These are phyloP conservation scores for Dimocarpus longan DNA, from an alignment of 345 rosid species.

Conservation along the genomic window DNA sequence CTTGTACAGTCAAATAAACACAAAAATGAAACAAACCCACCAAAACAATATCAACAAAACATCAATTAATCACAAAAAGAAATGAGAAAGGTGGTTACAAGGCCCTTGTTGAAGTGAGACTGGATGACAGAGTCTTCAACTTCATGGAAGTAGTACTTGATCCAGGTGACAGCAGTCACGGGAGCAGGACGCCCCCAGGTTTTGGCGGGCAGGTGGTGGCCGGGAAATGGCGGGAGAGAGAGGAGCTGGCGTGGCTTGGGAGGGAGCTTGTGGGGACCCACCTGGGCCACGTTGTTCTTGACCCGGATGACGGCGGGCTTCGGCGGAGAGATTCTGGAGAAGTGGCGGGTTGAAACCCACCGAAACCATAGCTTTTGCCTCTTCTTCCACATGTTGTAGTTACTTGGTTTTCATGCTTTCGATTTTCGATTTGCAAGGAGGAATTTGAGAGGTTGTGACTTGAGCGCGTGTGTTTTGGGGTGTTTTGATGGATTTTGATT, in stretches of 20 bases:
- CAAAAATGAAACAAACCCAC: conserved; percentile 3
- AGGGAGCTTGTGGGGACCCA: conserved; percentile 58
- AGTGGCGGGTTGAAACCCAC: conserved; percentile 31
- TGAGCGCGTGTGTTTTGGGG: no score
- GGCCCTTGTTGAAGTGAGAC: conserved; percentile 85
- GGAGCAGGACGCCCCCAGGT: conserved; percentile 28
- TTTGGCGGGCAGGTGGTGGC: conserved; percentile 59
- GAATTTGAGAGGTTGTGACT: no score
- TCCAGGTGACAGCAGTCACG: conserved; percentile 84
- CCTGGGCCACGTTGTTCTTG: conserved; percentile 54
- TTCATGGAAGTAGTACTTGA: conserved; percentile 77
- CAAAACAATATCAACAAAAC: conserved; percentile 14
- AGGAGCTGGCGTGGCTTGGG: conserved; percentile 88
- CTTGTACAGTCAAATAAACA: background rate
- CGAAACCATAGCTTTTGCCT: background rate
- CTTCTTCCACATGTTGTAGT: background rate
- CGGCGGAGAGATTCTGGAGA: conserved; percentile 61
- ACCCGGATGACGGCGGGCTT: conserved; percentile 59
- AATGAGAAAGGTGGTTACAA: conserved; percentile 46
- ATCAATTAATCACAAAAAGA: background rate
- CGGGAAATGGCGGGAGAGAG: conserved; percentile 81
- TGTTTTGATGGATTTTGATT: no score
- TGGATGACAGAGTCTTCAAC: conserved; percentile 57
- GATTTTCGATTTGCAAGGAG: background rate
- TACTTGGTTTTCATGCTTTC: background rate